A percentile compares a stretch with the other conserved stretches of the same genome.
phyloP scores from a whole-genome alignment of 78 protist genomes.

The Polysphondylium violaceum region DNA sequence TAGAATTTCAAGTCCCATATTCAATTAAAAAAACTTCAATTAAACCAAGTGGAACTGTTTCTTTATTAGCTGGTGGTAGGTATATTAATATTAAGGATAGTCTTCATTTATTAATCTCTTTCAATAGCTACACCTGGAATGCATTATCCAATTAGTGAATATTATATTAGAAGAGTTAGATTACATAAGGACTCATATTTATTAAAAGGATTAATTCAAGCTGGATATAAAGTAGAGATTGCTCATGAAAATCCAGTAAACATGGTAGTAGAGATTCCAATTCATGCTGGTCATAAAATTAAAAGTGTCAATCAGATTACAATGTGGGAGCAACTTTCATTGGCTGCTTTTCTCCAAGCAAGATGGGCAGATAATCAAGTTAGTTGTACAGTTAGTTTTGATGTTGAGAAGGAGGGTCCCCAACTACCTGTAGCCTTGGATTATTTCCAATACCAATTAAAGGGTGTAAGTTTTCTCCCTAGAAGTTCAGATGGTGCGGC shows the following conservation, averaged over 20 bases:
- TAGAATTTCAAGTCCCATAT: conserved; percentile 84
- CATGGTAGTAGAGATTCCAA: conserved; percentile 88
- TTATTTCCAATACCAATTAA: conserved; percentile 94
- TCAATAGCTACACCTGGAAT: conserved; percentile 97
- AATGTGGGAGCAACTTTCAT: conserved; percentile 96
- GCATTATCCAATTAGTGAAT: conserved; percentile 93
- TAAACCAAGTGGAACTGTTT: conserved; percentile 95
- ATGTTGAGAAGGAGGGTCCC: conserved; percentile 88
- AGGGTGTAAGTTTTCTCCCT: conserved; percentile 91
- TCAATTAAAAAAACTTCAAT: conserved; percentile 94
- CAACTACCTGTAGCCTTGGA: conserved; percentile 85
- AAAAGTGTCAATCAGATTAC: conserved; percentile 60
- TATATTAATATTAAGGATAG: too few relatives aligned
- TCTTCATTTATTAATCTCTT: too few relatives aligned
- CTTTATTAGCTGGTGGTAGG: conserved; percentile 92
- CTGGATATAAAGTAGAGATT: conserved; percentile 87
- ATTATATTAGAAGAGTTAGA: conserved; percentile 91
- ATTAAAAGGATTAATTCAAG: conserved; percentile 59
- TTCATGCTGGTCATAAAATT: conserved; percentile 88
- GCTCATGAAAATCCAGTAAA: conserved; percentile 24
- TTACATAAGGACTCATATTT: conserved; percentile 46
- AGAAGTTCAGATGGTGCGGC: background rate
- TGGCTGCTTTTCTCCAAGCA: conserved; percentile 93
- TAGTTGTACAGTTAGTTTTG: conserved; percentile 93
- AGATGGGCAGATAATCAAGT: conserved; percentile 96